Conservation (phyloP, 163 green algal genomes). For the Coccomyxa subellipsoidea region DNA sequence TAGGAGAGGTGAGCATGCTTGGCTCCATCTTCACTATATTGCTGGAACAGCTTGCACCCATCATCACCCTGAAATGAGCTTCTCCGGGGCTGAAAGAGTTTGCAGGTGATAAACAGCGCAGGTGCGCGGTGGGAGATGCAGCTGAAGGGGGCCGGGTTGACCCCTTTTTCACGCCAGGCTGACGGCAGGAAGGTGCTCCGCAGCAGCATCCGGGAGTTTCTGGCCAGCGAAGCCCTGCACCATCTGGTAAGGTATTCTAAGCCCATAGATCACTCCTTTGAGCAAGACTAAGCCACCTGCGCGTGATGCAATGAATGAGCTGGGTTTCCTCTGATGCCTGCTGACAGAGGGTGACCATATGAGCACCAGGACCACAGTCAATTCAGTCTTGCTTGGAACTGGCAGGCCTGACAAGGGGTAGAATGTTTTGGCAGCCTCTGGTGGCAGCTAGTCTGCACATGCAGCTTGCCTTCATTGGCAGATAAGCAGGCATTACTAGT, state of each 20-base stretch:
- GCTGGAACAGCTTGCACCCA: too few relatives aligned
- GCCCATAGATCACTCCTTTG: background rate
- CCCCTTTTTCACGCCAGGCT: constrained; percentile 48
- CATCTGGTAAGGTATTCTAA: constrained; percentile 3
- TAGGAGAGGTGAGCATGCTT: constrained; percentile 56
- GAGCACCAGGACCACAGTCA: too few relatives aligned
- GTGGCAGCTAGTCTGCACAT: too few relatives aligned
- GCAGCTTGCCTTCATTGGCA: too few relatives aligned
- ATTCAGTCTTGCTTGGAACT: too few relatives aligned
- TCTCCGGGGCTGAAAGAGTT: too few relatives aligned
- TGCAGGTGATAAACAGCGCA: constrained; percentile 8
- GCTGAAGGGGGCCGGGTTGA: constrained; percentile 71
- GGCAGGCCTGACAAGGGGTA: too few relatives aligned
- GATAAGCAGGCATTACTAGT: too few relatives aligned
- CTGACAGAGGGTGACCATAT: too few relatives aligned
- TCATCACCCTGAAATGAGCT: background rate
- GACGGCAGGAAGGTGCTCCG: constrained; percentile 47
- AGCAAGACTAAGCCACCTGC: background rate
- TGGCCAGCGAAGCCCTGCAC: constrained; percentile 43
- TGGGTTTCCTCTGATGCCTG: too few relatives aligned
- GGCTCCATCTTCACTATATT: constrained; percentile 32
- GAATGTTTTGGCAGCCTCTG: too few relatives aligned
- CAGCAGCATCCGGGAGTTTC: constrained; percentile 45
- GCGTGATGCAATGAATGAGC: too few relatives aligned
- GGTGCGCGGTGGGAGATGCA: constrained; percentile 62